Evolutionary conservation across 192 early-diverging fungal genomes (phyloP), one percentile per base, ranked within the genome.

Genomic region (Dimargaris verticillata): DNA sequence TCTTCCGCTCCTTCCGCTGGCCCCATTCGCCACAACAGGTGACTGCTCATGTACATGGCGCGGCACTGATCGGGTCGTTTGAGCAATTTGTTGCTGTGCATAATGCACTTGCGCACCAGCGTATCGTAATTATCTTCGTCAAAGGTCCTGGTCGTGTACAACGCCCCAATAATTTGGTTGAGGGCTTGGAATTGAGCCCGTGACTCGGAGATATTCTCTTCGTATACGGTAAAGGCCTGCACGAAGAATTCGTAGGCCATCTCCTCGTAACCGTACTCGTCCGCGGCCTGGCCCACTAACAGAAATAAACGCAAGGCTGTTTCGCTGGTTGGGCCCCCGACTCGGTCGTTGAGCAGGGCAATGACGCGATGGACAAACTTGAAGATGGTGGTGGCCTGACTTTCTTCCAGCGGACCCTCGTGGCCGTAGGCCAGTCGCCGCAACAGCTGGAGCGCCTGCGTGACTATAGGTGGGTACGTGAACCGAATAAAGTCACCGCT

Each of bases 171-270:
- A 61, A 97, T 85, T 28, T 86, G 80, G 9, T 82, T 86, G 54
- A 99, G 84, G 17, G 91, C 91, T 62, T 88, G 85, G 66, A 84
- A 88, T 72, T 97, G 95, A 20, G 86, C 86, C 61, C 84, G 80
- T 55, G 91, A 92, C 57, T 96, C 95, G 38, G 86, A 88, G 59
- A 97, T 89, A 26, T 87, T 83, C 62, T 99, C 93, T 69, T 99
- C 97, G 68, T 95, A 99, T 52, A 93, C 83, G 0, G 89, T 95
- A 59, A 99, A 88, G 22, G 95, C 93, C 80, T 95, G 85, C 7
- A 94, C 93, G 71, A 97, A 83, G 72, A 97, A 94, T 70, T 99
- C 97, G 71, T 97, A 99, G 12, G 83, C 81, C n/a, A 91, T 77
- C 62, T 97, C 95, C 65, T 96, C 93, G 66, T 91, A 82, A 7